These are phyloP conservation scores for Capsella rubella DNA, from an alignment of 441 rosid species.

Conservation along the genomic window DNA sequence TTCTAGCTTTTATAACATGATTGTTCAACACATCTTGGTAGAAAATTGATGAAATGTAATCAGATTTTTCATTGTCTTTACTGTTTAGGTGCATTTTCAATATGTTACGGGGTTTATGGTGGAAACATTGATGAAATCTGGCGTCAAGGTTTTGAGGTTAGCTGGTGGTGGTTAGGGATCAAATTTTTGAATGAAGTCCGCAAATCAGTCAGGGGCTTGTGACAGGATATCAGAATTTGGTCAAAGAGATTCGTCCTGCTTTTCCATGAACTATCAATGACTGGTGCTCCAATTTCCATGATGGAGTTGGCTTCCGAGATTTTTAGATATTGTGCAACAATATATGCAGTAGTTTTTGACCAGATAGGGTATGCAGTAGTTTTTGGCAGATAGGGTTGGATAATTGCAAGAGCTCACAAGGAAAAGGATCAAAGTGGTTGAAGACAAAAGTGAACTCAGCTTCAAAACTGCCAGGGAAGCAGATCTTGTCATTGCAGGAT, in stretches of 20 bases:
- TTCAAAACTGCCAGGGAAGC: slow-evolving; percentile 96
- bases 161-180: slow-evolving; percentile 42
- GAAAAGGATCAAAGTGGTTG: slow-evolving; percentile 89
- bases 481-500: slow-evolving; percentile 93
- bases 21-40: too few relatives aligned
- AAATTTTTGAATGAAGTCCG: slow-evolving; percentile 85
- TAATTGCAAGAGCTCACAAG: slow-evolving; percentile 80
- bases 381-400: slow-evolving; percentile 86
- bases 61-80: too few relatives aligned
- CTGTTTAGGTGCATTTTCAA: too few relatives aligned
- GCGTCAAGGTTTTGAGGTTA: too few relatives aligned
- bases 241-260: slow-evolving; percentile 87
- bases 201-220: slow-evolving; percentile 84
- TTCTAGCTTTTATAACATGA: neutral
- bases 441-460: slow-evolving; percentile 88
- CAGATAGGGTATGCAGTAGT: slow-evolving; percentile 92
- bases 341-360: slow-evolving; percentile 90
- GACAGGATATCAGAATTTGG: slow-evolving; percentile 95
- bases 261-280: slow-evolving; percentile 98
- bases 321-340: slow-evolving; percentile 96
- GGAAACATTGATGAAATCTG: too few relatives aligned
- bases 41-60: too few relatives aligned
- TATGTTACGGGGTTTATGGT: too few relatives aligned
- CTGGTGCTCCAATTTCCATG: slow-evolving; percentile 98
- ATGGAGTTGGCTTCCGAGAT: slow-evolving; percentile 96